A percentile compares a stretch with the other conserved stretches of the same genome.
Conservation (phyloP, 768 basidiomycete species). For the Leccinum variicolor region DNA sequence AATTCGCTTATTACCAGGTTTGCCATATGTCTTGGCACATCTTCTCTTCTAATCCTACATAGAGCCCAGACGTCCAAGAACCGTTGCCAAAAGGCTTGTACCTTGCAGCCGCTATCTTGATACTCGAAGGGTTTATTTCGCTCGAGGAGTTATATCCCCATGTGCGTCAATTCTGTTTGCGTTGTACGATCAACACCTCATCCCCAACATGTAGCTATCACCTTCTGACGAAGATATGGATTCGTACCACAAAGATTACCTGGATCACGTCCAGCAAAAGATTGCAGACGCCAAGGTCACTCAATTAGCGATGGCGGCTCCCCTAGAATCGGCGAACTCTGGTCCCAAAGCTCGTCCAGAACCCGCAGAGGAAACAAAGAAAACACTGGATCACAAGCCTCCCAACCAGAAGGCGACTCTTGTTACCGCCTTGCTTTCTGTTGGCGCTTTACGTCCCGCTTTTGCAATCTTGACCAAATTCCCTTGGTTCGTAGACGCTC, state of each 20-base stretch:
- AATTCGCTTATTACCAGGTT: slow-evolving; percentile 90
- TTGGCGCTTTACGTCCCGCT: slow-evolving; percentile 81
- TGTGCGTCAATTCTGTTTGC: slow-evolving; percentile 44
- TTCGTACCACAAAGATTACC: slow-evolving; percentile 59
- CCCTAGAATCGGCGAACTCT: slow-evolving; percentile 55
- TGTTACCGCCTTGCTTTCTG: slow-evolving; percentile 72
- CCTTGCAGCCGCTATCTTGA: slow-evolving; percentile 79
- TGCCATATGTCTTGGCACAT: slow-evolving; percentile 15
- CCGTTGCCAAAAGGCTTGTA: slow-evolving; percentile 68
- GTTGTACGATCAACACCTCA: slow-evolving; percentile 5
- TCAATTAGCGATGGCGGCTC: slow-evolving; percentile 81
- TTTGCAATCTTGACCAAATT: slow-evolving; percentile 77
- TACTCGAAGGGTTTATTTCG: slow-evolving; percentile 85
- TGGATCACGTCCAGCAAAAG: slow-evolving; percentile 57
- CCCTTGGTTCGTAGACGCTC: slow-evolving; percentile 80
- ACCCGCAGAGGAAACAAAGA: slow-evolving; percentile 36
- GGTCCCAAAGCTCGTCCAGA: slow-evolving; percentile 39
- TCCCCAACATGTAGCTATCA: slow-evolving; percentile 47
- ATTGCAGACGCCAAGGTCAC: slow-evolving; percentile 69
- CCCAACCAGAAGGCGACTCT: slow-evolving; percentile 82
- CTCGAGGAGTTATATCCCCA: slow-evolving; percentile 92
- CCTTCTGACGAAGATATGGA: slow-evolving; percentile 80
- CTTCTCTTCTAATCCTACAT: slow-evolving; percentile 12
- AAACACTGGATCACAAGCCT: slow-evolving; percentile 35
- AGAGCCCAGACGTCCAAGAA: slow-evolving; percentile 62